Percentiles rank a stretch among this genome's conserved stretches.
phyloP scores from a whole-genome alignment of 1,284 basidiomycete species.

The Ganoderma sinense region DNA sequence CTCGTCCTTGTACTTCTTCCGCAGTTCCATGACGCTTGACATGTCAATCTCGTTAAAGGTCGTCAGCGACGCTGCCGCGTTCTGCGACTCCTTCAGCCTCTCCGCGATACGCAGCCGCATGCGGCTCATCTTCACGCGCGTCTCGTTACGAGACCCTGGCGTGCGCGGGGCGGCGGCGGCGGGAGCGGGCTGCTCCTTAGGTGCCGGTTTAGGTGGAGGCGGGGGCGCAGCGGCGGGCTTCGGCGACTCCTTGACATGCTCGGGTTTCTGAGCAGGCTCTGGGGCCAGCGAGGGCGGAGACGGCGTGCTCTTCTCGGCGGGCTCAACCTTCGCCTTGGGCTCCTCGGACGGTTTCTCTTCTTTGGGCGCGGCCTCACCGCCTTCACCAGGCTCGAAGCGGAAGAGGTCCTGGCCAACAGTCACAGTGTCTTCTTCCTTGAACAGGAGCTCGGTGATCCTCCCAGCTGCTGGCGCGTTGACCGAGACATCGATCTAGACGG shows the following conservation, averaged over 20 bases:
- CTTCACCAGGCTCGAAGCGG: slow-evolving; percentile 86
- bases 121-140: slow-evolving; percentile 95
- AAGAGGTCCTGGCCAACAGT: slow-evolving; percentile 96
- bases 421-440: slow-evolving; percentile 94
- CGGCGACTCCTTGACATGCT: slow-evolving; percentile 47
- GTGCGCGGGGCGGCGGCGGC: slow-evolving; percentile 41
- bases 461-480: slow-evolving; percentile 95
- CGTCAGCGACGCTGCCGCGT: slow-evolving; percentile 95
- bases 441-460: slow-evolving; percentile 88
- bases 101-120: slow-evolving; percentile 98
- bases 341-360: slow-evolving; percentile 34
- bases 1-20: slow-evolving; percentile 94
- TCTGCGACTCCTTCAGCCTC: slow-evolving; percentile 98
- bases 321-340: slow-evolving; percentile 52
- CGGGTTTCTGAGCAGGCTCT: slow-evolving; percentile 43
- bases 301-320: slow-evolving; percentile 52
- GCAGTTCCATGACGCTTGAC: slow-evolving; percentile 94
- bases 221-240: slow-evolving; percentile 48
- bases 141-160: slow-evolving; percentile 81
- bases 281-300: slow-evolving; percentile 44
- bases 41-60: slow-evolving; percentile 99
- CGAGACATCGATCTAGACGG: slow-evolving; percentile 89
- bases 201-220: slow-evolving; percentile 43
- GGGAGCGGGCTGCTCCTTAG: slow-evolving; percentile 43
- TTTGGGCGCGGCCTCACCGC: slow-evolving; percentile 50